Evolutionary conservation across 805 yeast genomes (phyloP), one percentile per base, ranked within the genome.

Genomic region (Candida ulmi): DNA sequence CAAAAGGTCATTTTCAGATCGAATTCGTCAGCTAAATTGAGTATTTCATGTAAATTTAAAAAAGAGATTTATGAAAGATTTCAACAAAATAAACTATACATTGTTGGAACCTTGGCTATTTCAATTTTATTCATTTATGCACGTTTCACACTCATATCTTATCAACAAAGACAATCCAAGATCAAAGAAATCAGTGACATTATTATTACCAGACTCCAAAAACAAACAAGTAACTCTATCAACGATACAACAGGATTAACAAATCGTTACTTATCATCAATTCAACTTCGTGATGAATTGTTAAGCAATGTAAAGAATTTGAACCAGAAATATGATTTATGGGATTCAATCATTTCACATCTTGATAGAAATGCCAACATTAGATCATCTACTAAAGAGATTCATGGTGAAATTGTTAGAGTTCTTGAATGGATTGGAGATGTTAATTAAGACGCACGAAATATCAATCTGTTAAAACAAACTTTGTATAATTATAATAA

Each of bases 371-470:
- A 85, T 56, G 65, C 83, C 17, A 82, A 81, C 51, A 76, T 88
- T 11, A 72, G 79, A 42, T 66, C 72, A 15, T 69, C 76, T 29
- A 70, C 81, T 40, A 62, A 76, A 40, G 97, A 88, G 56, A 71
- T 80, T 23, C 84, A 83, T 52, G 96, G 97, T 15, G 96, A 88
- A 48, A 84, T 88, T 44, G 77, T 84, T 72, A 78, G 79, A 54
- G 86, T 86, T 27, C 85, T 95, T 87, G 88, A 87, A 55, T 88
- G 96, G 96, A 71, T 80, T 28, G 77, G 80, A 2, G 57, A 31
- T 8, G n/a, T 19, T 31, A 31, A 31, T 8, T 28, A 28, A 13
- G n/a, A n/a, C n/a, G n/a, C n/a, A n/a, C n/a, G n/a, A n/a, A n/a
- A n/a, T n/a, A n/a, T n/a, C n/a, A n/a, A n/a, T n/a, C n/a, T n/a